These are phyloP conservation scores for Daldinia decipiens DNA, from an alignment of 495 filamentous ascomycete species.

Conservation along the genomic window DNA sequence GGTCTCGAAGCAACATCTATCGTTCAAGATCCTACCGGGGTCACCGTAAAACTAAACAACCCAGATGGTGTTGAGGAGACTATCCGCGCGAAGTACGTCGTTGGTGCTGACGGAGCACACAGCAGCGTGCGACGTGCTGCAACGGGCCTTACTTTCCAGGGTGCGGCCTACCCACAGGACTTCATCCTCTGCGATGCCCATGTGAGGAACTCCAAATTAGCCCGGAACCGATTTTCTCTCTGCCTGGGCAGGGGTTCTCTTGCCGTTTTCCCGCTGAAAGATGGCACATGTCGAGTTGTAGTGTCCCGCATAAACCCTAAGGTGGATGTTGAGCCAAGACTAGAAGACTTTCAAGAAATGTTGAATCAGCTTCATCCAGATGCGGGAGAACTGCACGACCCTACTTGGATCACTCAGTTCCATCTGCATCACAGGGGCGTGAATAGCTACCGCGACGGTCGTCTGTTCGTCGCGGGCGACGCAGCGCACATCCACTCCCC, in stretches of 20 bases:
- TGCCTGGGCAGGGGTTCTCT: constrained; percentile 37
- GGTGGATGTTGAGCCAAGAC: constrained; percentile 8
- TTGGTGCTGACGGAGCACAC: constrained; percentile 60
- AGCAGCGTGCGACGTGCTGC: constrained; percentile 54
- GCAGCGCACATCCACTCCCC: constrained; percentile 68
- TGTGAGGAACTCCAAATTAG: constrained; percentile 28
- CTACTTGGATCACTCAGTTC: constrained; percentile 53
- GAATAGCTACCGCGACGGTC: constrained; percentile 50
- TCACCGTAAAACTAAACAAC: constrained; percentile 44
- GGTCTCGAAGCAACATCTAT: constrained; percentile 49
- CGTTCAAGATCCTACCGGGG: constrained; percentile 49
- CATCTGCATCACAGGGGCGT: constrained; percentile 52
- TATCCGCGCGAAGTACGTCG: constrained; percentile 53
- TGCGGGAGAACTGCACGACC: constrained; percentile 48
- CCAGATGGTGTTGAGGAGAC: constrained; percentile 37
- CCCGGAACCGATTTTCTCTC: constrained; percentile 38
- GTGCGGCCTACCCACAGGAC: constrained; percentile 54
- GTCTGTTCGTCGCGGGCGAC: constrained; percentile 65
- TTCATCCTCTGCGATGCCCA: constrained; percentile 58
- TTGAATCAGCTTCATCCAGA: constrained; percentile 36
- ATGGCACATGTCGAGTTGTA: constrained; percentile 38
- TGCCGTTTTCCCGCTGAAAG: constrained; percentile 38
- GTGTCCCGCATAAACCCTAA: constrained; percentile 29
- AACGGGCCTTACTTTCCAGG: constrained; percentile 51
- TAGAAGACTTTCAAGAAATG: constrained; percentile 37